phyloP scores from a whole-genome alignment of 2,329 filamentous ascomycete genomes.

The Alternaria gaisen region DNA sequence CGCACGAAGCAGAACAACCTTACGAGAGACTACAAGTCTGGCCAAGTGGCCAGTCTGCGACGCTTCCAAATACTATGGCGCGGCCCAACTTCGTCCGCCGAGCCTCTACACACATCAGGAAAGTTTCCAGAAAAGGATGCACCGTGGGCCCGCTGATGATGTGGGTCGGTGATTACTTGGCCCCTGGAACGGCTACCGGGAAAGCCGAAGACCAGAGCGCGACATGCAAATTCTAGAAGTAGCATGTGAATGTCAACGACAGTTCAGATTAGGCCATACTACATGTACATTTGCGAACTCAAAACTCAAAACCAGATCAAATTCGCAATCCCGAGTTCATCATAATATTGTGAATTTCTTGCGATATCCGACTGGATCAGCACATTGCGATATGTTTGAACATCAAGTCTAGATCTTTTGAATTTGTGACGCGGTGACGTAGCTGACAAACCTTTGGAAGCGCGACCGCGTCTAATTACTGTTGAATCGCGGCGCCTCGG shows the following conservation, averaged over 20 bases:
- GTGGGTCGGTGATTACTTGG: conserved; percentile 7
- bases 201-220: conserved; percentile 7
- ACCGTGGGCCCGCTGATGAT: conserved; percentile 3
- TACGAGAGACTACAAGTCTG: conserved; percentile 27
- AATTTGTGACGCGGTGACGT: conserved; percentile 17
- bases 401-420: conserved; percentile 20
- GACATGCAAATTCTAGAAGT: conserved; percentile 4
- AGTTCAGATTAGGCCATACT: background rate
- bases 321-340: background rate
- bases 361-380: background rate
- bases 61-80: conserved; percentile 13
- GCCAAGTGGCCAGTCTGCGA: conserved; percentile 15
- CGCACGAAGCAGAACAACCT: conserved; percentile 15
- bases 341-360: background rate
- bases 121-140: conserved; percentile 10
- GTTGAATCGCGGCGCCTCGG: conserved; percentile 19
- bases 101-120: conserved; percentile 7
- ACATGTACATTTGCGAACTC: conserved; percentile 10
- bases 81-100: conserved; percentile 33
- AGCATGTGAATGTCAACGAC: background rate
- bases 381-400: background rate
- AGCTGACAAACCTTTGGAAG: conserved; percentile 19
- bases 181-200: background rate
- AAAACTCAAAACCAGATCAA: background rate
- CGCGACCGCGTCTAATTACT: conserved; percentile 10